Evolutionary conservation across 495 filamentous ascomycete species (phyloP).

Genomic region (Daldinia caldariorum): DNA sequence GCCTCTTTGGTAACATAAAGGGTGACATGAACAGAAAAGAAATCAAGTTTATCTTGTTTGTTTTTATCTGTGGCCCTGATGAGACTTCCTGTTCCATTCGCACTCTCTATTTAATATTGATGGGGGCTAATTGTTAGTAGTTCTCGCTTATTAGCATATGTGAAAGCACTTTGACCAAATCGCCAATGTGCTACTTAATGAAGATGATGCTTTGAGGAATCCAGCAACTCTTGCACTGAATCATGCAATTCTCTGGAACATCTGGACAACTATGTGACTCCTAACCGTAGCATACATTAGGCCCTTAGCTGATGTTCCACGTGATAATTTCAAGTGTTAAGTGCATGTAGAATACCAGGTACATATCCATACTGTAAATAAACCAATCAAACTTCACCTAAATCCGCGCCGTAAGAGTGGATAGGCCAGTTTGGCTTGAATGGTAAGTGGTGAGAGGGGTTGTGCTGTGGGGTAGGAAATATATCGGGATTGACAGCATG

Average conservation of each 20-base stretch:
- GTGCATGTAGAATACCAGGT: not conserved
- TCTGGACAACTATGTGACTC: too few relatives aligned
- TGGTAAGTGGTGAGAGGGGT: constrained; percentile 12
- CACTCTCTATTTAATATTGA: not conserved
- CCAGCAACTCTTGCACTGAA: too few relatives aligned
- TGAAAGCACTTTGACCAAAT: not conserved
- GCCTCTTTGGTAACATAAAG: not conserved
- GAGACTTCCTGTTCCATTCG: not conserved
- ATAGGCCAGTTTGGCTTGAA: constrained; percentile 20
- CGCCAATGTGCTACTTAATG: too few relatives aligned
- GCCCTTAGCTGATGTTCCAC: not conserved
- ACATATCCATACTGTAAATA: not conserved
- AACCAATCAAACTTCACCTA: constrained; percentile 25
- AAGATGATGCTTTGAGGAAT: too few relatives aligned
- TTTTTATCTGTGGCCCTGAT: not conserved
- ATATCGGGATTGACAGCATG: constrained; percentile 14
- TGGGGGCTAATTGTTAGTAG: not conserved
- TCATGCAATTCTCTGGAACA: too few relatives aligned
- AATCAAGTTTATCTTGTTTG: not conserved
- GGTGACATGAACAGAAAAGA: not conserved
- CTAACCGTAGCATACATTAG: too few relatives aligned
- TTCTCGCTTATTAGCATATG: not conserved
- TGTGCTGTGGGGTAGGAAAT: constrained; percentile 28
- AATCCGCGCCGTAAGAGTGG: constrained; percentile 17
- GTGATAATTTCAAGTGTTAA: not conserved